Evolutionary conservation across 495 filamentous ascomycete genomes (phyloP).

Genomic region (Podospora tetraspora): DNA sequence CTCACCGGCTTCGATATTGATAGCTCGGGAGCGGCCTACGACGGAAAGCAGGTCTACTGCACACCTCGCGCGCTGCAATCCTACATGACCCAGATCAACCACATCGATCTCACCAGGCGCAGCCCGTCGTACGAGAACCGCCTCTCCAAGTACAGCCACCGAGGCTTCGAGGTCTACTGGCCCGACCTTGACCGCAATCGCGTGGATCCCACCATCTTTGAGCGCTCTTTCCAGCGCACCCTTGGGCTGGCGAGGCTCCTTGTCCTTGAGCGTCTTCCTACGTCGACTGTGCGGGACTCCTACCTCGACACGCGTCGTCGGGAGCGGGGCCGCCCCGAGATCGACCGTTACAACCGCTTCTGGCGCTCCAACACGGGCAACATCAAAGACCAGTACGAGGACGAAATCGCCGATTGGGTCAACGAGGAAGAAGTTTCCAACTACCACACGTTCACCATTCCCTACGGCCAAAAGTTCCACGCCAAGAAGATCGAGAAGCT

Average conservation of each 20-base stretch:
- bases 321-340: slow-evolving; percentile 60
- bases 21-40: slow-evolving; percentile 71
- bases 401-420: slow-evolving; percentile 78
- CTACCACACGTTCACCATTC: slow-evolving; percentile 74
- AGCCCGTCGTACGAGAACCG: slow-evolving; percentile 83
- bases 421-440: slow-evolving; percentile 65
- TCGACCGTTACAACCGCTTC: slow-evolving; percentile 26
- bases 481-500: slow-evolving; percentile 72
- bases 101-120: slow-evolving; percentile 68
- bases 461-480: slow-evolving; percentile 65
- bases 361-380: slow-evolving; percentile 45
- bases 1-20: slow-evolving; percentile 83
- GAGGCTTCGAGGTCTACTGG: slow-evolving; percentile 80
- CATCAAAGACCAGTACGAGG: slow-evolving; percentile 64
- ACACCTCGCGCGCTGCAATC: slow-evolving; percentile 66
- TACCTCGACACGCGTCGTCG: slow-evolving; percentile 60
- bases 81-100: slow-evolving; percentile 74
- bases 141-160: slow-evolving; percentile 78
- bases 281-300: slow-evolving; percentile 54
- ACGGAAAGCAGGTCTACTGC: slow-evolving; percentile 68
- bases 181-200: slow-evolving; percentile 61
- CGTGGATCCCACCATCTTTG: slow-evolving; percentile 79
- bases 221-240: slow-evolving; percentile 66
- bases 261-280: slow-evolving; percentile 73
- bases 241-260: slow-evolving; percentile 73